A percentile compares a stretch with the other conserved stretches of the same genome.
Evolutionary conservation across 2,329 filamentous ascomycete species (phyloP).

Genomic region (Fusarium kyushuense): DNA sequence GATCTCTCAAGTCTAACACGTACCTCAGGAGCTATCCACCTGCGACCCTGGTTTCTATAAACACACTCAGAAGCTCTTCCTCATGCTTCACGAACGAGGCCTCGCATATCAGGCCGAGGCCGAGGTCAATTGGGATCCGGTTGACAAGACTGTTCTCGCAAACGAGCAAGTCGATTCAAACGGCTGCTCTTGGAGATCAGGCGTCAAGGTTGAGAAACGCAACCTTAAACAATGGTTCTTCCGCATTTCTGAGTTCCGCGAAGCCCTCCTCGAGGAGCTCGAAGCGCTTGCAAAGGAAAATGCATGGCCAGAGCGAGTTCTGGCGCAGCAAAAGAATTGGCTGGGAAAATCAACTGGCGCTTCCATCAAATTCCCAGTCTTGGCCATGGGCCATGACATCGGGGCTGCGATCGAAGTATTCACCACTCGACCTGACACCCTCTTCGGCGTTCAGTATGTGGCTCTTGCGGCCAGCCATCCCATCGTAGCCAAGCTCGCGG

Average conservation of each 20-base stretch:
- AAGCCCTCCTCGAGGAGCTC: conserved; percentile 77
- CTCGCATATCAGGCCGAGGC: conserved; percentile 87
- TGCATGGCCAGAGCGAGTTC: conserved; percentile 84
- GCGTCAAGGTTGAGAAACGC: conserved; percentile 83
- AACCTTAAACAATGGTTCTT: conserved; percentile 91
- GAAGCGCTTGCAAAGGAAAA: conserved; percentile 71
- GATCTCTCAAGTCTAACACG: conserved; percentile 3
- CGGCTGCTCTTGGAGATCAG: conserved; percentile 88
- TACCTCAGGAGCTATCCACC: conserved; percentile 79
- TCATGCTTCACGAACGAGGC: conserved; percentile 78
- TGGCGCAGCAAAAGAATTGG: conserved; percentile 90
- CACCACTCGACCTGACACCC: conserved; percentile 85
- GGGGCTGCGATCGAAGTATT: conserved; percentile 75
- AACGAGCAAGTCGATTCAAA: conserved; percentile 94
- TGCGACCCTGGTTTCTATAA: conserved; percentile 89
- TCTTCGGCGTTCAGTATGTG: conserved; percentile 89
- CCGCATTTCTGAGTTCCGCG: conserved; percentile 82
- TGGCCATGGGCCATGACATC: conserved; percentile 57
- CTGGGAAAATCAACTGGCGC: conserved; percentile 83
- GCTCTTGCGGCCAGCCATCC: conserved; percentile 81
- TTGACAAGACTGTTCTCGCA: conserved; percentile 89
- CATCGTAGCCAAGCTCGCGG: conserved; percentile 71
- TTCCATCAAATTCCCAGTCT: conserved; percentile 76
- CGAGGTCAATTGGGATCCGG: conserved; percentile 89
- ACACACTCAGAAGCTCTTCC: conserved; percentile 87